phyloP scores from a whole-genome alignment of 345 rosid genomes.

The Draba incana region DNA sequence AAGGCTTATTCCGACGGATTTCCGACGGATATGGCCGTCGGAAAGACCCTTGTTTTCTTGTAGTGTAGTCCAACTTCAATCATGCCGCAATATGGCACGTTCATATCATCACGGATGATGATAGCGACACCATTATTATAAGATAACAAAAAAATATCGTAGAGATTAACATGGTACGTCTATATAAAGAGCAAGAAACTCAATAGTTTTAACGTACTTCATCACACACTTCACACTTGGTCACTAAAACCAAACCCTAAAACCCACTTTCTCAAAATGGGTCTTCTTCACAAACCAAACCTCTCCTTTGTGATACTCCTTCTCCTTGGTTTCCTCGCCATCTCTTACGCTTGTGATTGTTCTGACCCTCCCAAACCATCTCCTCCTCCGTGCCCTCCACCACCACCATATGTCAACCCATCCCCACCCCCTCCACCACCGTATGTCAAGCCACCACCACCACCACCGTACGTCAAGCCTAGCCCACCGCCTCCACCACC shows the following conservation, averaged over 20 bases:
- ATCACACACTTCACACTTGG: not conserved
- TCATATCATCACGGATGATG: constrained; percentile 36
- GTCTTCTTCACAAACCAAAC: constrained; percentile 34
- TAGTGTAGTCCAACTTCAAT: constrained; percentile 19
- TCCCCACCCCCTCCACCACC: not conserved
- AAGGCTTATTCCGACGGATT: no score
- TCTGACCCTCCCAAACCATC: constrained; percentile 41
- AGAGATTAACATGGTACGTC: not conserved
- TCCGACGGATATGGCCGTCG: no score
- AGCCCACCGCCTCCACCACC: constrained; percentile 28
- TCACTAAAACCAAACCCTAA: constrained; percentile 23
- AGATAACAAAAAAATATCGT: not conserved
- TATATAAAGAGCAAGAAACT: constrained; percentile 29
- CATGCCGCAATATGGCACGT: constrained; percentile 32
- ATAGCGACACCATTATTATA: constrained; percentile 18
- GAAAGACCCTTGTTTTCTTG: no score
- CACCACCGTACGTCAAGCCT: not conserved
- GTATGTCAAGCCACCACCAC: constrained; percentile 8
- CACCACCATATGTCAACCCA: not conserved
- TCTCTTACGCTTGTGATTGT: constrained; percentile 42
- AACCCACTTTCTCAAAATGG: constrained; percentile 27
- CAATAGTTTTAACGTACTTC: constrained; percentile 29
- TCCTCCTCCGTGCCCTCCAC: constrained; percentile 35
- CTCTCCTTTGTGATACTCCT: constrained; percentile 26
- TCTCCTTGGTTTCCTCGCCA: constrained; percentile 18